Percentiles rank a stretch among this genome's conserved stretches.
phyloP scores from a whole-genome alignment of 768 basidiomycete species.

The Naganishia vaughanmartiniae region DNA sequence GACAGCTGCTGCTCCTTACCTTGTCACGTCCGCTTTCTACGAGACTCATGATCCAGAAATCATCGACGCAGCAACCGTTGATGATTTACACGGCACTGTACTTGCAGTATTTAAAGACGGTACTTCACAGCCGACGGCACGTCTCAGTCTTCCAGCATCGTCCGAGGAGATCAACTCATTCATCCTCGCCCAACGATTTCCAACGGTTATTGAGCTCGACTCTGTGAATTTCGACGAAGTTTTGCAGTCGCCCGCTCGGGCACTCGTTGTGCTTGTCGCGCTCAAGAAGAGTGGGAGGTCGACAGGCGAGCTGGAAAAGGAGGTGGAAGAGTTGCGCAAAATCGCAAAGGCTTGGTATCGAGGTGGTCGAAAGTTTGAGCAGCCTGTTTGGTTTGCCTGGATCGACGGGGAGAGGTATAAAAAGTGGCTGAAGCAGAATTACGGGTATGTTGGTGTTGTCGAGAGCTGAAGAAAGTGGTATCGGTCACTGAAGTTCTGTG shows the following conservation, averaged over 20 bases:
- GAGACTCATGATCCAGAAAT: slow-evolving; percentile 53
- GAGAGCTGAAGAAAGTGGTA: not conserved
- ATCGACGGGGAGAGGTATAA: slow-evolving; percentile 83
- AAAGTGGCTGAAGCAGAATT: slow-evolving; percentile 89
- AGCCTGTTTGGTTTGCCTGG: slow-evolving; percentile 74
- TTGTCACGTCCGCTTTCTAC: slow-evolving; percentile 59
- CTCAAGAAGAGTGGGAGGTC: slow-evolving; percentile 40
- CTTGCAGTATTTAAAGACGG: slow-evolving; percentile 65
- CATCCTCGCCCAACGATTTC: slow-evolving; percentile 69
- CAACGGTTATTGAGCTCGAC: slow-evolving; percentile 69
- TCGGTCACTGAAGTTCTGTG: not conserved
- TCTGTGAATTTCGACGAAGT: slow-evolving; percentile 76
- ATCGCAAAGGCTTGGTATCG: slow-evolving; percentile 64
- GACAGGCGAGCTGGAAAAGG: slow-evolving; percentile 49
- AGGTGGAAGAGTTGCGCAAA: slow-evolving; percentile 58
- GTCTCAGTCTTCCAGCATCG: slow-evolving; percentile 44
- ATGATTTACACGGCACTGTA: slow-evolving; percentile 47
- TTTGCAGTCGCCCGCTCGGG: slow-evolving; percentile 73
- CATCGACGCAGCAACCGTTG: slow-evolving; percentile 44
- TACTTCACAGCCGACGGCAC: slow-evolving; percentile 60
- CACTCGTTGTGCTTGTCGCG: slow-evolving; percentile 71
- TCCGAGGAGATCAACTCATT: slow-evolving; percentile 57
- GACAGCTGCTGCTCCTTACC: slow-evolving; percentile 59
- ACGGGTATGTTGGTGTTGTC: slow-evolving; percentile 59
- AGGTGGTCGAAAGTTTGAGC: slow-evolving; percentile 50